Conservation (phyloP, 2,329 filamentous ascomycete genomes). For the Fusarium papillatum region DNA sequence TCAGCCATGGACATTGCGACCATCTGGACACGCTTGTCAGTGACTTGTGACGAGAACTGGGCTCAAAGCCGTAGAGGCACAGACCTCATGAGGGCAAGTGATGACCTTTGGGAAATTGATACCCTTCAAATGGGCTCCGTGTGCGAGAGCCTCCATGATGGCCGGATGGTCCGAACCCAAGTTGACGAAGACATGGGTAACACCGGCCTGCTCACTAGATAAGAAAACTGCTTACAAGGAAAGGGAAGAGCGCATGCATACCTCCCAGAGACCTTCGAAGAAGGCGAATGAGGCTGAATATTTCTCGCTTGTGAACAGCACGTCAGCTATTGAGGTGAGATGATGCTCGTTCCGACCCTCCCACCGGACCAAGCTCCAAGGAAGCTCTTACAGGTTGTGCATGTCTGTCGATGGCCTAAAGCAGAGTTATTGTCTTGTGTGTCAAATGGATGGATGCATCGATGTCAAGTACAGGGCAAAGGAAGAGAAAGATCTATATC, state of each 20-base stretch:
- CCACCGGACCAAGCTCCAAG: background rate
- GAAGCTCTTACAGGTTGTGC: background rate
- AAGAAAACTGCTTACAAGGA: background rate
- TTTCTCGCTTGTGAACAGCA: background rate
- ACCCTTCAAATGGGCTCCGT: slow-evolving; percentile 64
- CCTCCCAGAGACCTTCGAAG: slow-evolving; percentile 82
- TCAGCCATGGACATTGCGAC: slow-evolving; percentile 87
- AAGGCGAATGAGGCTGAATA: slow-evolving; percentile 85
- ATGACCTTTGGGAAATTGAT: slow-evolving; percentile 9
- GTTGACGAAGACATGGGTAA: slow-evolving; percentile 72
- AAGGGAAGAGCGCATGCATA: background rate
- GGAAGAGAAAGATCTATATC: background rate
- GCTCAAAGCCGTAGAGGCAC: background rate
- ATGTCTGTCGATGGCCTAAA: background rate
- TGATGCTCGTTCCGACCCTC: background rate
- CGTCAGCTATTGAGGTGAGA: background rate
- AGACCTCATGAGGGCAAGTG: slow-evolving; percentile 16
- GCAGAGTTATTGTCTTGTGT: background rate
- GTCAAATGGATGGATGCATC: background rate
- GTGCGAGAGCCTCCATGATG: slow-evolving; percentile 84
- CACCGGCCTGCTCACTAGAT: slow-evolving; percentile 54
- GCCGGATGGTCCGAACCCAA: slow-evolving; percentile 78
- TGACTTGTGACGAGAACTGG: background rate
- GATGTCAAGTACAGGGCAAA: background rate
- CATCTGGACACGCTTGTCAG: slow-evolving; percentile 65